A percentile compares a stretch with the other conserved stretches of the same genome.
Conservation (phyloP, 331 rosid genomes). For the Malus hybrid region DNA sequence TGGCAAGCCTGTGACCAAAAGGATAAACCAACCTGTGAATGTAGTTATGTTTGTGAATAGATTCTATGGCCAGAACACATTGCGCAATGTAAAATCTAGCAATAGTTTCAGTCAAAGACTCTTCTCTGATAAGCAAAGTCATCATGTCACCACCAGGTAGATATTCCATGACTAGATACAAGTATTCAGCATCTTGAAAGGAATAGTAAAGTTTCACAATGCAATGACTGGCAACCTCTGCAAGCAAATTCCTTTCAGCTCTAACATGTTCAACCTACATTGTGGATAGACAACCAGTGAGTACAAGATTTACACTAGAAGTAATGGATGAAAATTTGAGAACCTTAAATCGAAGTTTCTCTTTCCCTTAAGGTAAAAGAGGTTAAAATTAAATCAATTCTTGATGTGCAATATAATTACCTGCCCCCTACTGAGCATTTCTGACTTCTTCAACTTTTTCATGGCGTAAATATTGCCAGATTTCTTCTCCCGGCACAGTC, state of each 20-base stretch:
- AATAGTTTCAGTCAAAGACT: constrained; percentile 45
- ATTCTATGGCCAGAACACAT: constrained; percentile 43
- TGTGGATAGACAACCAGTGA: constrained; percentile 3
- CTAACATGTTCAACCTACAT: constrained; percentile 51
- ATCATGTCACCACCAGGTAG: constrained; percentile 53
- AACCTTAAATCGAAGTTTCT: not conserved
- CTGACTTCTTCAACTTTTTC: constrained; percentile 94
- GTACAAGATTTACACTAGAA: not conserved
- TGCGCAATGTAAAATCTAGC: constrained; percentile 46
- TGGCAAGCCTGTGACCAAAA: constrained; percentile 1
- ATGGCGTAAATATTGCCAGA: constrained; percentile 87
- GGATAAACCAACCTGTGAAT: constrained; percentile 41
- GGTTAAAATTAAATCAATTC: not conserved
- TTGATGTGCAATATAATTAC: constrained; percentile 23
- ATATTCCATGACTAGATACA: constrained; percentile 48
- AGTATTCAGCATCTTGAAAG: constrained; percentile 43
- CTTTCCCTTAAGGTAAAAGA: not conserved
- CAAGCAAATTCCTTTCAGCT: constrained; percentile 34
- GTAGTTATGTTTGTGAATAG: constrained; percentile 43
- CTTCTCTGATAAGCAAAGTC: constrained; percentile 47
- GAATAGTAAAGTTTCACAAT: constrained; percentile 49
- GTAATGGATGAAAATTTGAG: not conserved
- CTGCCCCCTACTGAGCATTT: constrained; percentile 99
- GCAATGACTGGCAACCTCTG: constrained; percentile 43
- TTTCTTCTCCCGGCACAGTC: constrained; percentile 75